Evolutionary conservation across 768 basidiomycete genomes (phyloP), one percentile per base, ranked within the genome.

Genomic region (Stropharia rugosoannulata): DNA sequence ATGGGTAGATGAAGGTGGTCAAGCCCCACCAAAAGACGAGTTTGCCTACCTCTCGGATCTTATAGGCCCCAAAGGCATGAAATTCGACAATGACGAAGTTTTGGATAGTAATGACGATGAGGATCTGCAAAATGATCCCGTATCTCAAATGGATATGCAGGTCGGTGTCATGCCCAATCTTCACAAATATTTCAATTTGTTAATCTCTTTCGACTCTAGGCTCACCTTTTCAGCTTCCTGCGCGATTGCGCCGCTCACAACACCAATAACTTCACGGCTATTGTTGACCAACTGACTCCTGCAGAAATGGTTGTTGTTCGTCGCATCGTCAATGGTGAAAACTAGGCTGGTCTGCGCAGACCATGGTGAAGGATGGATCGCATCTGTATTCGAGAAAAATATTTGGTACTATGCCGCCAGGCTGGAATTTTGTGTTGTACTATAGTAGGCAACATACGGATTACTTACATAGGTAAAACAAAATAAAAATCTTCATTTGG

Each of bases 81-180:
- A 86, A 22, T 83, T 88, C 62, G 90, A 91, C 63, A 89, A 87
- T 59, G 90, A 93, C 62, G 86, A 89, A 42, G 76, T 86, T n/a
- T 71, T 87, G 47, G 82, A 89, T 13, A 84, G 83, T 42, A 83
- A 79, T 41, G 89, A 87, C 59, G 95, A 98, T 66, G 93, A 95
- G 59, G 95, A 98, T 67, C 78, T 98, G 46, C 84, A 83, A 73
- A 84, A 81, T 51, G 96, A 98, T 70, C 87, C 91, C 4, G 78
- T 97, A 53, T 91, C 88, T 19, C 85, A 87, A 55, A 87, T 98
- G 66, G 93, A 98, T 63, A 84, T 98, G 74, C 75, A 78, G 75
- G 81, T 81, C 36, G 8, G 74, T 59, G 15, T 25, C 49, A 35
- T 46, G 11, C 22, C 8, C 11, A 52, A 38, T 44, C 25, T 15